phyloP scores from a whole-genome alignment of 768 basidiomycete species.

The Ramaria sp. region DNA sequence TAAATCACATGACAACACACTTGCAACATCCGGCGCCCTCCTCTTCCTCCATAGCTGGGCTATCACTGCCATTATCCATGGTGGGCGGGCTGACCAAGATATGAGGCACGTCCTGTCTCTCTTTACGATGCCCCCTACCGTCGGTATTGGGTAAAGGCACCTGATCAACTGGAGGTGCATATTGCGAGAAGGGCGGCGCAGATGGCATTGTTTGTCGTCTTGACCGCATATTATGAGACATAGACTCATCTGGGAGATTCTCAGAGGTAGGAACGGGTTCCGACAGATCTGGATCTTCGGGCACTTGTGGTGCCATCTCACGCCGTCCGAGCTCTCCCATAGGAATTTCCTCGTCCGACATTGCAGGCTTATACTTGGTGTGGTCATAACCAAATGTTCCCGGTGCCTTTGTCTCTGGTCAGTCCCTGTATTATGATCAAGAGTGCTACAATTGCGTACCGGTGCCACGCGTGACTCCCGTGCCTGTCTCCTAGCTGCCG shows the following conservation, averaged over 20 bases:
- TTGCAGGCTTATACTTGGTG: slow-evolving; percentile 52
- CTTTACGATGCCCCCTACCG: slow-evolving; percentile 9
- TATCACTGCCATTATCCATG: slow-evolving; percentile 16
- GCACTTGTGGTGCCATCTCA: slow-evolving; percentile 18
- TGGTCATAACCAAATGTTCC: slow-evolving; percentile 76
- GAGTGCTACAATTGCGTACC: slow-evolving; percentile 30
- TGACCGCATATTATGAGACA: slow-evolving; percentile 14
- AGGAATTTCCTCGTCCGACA: slow-evolving; percentile 30
- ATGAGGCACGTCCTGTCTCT: slow-evolving; percentile 9
- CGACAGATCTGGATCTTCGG: slow-evolving; percentile 14
- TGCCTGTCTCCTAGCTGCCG: slow-evolving; percentile 18
- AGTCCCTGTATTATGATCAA: slow-evolving; percentile 2
- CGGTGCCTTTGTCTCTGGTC: slow-evolving; percentile 42
- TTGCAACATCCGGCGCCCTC: slow-evolving; percentile 60
- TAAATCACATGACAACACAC: slow-evolving; percentile 72
- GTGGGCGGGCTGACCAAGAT: slow-evolving; percentile 20
- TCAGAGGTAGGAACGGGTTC: slow-evolving; percentile 18
- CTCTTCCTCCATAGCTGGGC: slow-evolving; percentile 33
- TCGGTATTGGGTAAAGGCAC: slow-evolving; percentile 11
- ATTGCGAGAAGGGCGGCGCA: slow-evolving; percentile 56
- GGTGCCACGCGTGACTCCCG: slow-evolving; percentile 32
- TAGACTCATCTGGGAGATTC: slow-evolving; percentile 21
- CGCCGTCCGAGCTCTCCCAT: slow-evolving; percentile 58
- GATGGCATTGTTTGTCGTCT: slow-evolving; percentile 29
- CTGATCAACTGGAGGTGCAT: slow-evolving; percentile 25